These are phyloP conservation scores for Pseudopediastrum boryanum DNA, from an alignment of 139 green algal species.

Conservation along the genomic window DNA sequence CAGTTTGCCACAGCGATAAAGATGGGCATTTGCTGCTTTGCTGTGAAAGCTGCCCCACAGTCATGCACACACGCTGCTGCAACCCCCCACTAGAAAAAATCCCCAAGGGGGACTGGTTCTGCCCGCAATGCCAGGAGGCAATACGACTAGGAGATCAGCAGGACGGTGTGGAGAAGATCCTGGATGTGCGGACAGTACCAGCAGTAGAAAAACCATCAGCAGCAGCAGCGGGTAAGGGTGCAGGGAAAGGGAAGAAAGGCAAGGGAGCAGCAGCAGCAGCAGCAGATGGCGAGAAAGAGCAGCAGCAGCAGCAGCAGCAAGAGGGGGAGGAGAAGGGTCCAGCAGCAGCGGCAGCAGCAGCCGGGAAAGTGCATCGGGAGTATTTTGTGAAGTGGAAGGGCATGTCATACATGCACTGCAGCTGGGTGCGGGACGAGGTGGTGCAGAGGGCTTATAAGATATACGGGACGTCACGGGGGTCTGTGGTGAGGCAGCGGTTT, in stretches of 20 bases:
- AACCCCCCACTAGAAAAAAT: slow-evolving; percentile 59
- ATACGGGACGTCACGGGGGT: not conserved
- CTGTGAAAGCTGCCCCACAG: slow-evolving; percentile 64
- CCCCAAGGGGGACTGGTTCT: slow-evolving; percentile 67
- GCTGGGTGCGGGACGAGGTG: slow-evolving; percentile 54
- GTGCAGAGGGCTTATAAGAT: slow-evolving; percentile 39
- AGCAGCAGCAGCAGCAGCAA: slow-evolving; percentile 8
- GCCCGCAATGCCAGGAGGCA: slow-evolving; percentile 47
- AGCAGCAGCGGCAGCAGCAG: not conserved
- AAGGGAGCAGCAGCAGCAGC: slow-evolving; percentile 11
- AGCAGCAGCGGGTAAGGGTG: not conserved
- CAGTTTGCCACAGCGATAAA: slow-evolving; percentile 39
- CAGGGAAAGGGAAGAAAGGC: not conserved
- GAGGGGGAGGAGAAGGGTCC: not conserved
- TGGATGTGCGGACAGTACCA: slow-evolving; percentile 38
- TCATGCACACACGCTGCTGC: slow-evolving; percentile 70
- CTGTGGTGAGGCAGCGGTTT: slow-evolving; percentile 33
- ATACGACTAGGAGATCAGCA: slow-evolving; percentile 18
- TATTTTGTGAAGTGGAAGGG: slow-evolving; percentile 75
- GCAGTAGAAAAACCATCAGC: slow-evolving; percentile 11
- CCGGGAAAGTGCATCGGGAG: slow-evolving; percentile 29
- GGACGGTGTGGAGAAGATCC: slow-evolving; percentile 44
- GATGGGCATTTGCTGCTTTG: slow-evolving; percentile 61
- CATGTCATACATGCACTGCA: slow-evolving; percentile 61
- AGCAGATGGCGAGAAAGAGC: not conserved